phyloP scores from a whole-genome alignment of 805 yeast species.

The Hanseniaspora taiwanica region DNA sequence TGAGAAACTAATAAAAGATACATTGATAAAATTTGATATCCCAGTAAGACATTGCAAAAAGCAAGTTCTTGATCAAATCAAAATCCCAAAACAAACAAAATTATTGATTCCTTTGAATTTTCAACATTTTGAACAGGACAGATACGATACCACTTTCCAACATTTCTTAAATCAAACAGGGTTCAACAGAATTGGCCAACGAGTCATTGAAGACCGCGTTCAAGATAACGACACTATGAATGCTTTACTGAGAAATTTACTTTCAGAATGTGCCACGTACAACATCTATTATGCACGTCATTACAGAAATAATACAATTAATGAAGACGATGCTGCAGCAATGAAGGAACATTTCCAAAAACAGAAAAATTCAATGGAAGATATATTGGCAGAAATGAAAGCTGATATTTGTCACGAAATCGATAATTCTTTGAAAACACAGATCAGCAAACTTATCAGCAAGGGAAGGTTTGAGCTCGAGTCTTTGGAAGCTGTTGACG shows the following conservation, averaged over 20 bases:
- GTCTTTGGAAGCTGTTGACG: background rate
- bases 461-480: background rate
- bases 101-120: slow-evolving; percentile 60
- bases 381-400: slow-evolving; percentile 18
- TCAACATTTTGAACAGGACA: slow-evolving; percentile 72
- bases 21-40: slow-evolving; percentile 14
- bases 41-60: slow-evolving; percentile 63
- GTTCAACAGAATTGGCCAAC: background rate
- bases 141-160: slow-evolving; percentile 52
- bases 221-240: background rate
- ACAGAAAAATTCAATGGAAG: slow-evolving; percentile 22
- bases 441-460: background rate
- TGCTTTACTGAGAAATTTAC: background rate
- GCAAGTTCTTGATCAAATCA: slow-evolving; percentile 65
- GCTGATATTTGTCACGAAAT: slow-evolving; percentile 7
- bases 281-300: too few species aligned
- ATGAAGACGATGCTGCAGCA: too few species aligned
- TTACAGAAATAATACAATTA: too few species aligned
- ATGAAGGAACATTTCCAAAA: slow-evolving; percentile 57
- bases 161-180: slow-evolving; percentile 35
- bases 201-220: too few species aligned
- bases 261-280: background rate
- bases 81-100: slow-evolving; percentile 67
- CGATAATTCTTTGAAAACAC: slow-evolving; percentile 8
- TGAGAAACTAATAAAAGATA: slow-evolving; percentile 9